Percentiles rank a stretch among this genome's conserved stretches.
Conservation (phyloP, 176 grass and related monocot genomes). For the Bromus sterilis region DNA sequence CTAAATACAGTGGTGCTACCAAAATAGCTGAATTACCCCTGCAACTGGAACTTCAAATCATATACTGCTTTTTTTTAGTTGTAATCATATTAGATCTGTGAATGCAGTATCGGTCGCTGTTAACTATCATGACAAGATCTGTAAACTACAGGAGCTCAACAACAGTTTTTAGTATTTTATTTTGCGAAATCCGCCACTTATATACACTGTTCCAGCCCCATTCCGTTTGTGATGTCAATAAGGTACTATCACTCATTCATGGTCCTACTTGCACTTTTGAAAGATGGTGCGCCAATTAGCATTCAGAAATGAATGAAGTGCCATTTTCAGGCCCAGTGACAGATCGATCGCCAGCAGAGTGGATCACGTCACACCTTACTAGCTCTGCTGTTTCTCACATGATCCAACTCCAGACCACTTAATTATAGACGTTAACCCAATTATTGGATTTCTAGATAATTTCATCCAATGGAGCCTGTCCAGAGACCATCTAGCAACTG, state of each 20-base stretch:
- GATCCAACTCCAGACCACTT: neutral
- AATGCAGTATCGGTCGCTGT: neutral
- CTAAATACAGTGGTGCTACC: neutral
- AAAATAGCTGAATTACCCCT: neutral
- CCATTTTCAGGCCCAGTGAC: neutral
- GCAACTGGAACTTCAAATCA: neutral
- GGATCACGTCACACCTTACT: neutral
- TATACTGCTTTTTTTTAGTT: no score
- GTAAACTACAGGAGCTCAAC: neutral
- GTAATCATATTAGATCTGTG: neutral
- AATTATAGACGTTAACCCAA: neutral
- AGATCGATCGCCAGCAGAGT: neutral
- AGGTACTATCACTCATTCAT: neutral
- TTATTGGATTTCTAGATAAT: neutral
- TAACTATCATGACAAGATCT: neutral
- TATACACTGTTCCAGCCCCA: neutral
- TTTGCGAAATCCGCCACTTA: neutral
- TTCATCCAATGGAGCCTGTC: no score
- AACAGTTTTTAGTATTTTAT: no score
- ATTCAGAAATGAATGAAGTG: neutral
- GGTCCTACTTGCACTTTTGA: neutral
- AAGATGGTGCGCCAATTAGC: neutral
- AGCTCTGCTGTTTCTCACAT: neutral
- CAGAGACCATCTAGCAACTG: neutral
- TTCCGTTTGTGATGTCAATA: neutral